A percentile compares a stretch with the other conserved stretches of the same genome.
Evolutionary conservation across 257 asterid species (phyloP).

Genomic region (Penstemon eatonii): DNA sequence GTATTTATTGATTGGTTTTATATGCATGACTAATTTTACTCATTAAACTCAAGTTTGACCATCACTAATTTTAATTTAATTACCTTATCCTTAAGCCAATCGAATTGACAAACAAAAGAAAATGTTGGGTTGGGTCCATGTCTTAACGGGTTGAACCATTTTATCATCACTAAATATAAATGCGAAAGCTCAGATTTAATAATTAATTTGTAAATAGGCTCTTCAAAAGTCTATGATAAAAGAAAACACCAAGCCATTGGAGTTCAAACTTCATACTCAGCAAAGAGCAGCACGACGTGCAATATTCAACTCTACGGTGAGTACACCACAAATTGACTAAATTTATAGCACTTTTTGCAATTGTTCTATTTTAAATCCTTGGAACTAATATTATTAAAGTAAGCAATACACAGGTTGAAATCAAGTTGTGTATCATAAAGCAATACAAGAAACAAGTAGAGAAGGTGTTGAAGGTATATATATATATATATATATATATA

Average conservation of each 20-base stretch:
- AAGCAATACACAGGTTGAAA: slow-evolving; percentile 44
- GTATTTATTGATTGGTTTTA: too few relatives aligned
- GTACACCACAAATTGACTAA: slow-evolving; percentile 9
- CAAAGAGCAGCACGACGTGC: slow-evolving; percentile 78
- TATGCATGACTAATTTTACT: too few relatives aligned
- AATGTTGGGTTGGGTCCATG: too few relatives aligned
- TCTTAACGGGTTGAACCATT: too few relatives aligned
- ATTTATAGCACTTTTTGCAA: too few relatives aligned
- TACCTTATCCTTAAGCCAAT: too few relatives aligned
- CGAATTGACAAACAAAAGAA: too few relatives aligned
- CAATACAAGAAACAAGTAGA: slow-evolving; percentile 62
- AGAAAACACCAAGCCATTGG: slow-evolving; percentile 61
- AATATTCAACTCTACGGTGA: slow-evolving; percentile 61
- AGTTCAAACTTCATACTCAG: slow-evolving; percentile 71
- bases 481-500: too few relatives aligned
- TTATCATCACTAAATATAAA: too few relatives aligned
- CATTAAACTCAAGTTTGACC: too few relatives aligned
- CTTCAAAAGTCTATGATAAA: slow-evolving; percentile 41
- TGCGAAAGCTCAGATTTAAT: too few relatives aligned
- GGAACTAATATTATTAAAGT: neutral
- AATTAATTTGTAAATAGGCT: slow-evolving; percentile 21
- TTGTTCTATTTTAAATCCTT: neutral
- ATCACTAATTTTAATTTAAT: too few relatives aligned
- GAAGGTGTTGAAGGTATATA: slow-evolving; percentile 62
- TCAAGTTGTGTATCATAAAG: slow-evolving; percentile 55